Evolutionary conservation across 2,329 filamentous ascomycete species (phyloP).

Genomic region (Acephala macrosclerotiorum): DNA sequence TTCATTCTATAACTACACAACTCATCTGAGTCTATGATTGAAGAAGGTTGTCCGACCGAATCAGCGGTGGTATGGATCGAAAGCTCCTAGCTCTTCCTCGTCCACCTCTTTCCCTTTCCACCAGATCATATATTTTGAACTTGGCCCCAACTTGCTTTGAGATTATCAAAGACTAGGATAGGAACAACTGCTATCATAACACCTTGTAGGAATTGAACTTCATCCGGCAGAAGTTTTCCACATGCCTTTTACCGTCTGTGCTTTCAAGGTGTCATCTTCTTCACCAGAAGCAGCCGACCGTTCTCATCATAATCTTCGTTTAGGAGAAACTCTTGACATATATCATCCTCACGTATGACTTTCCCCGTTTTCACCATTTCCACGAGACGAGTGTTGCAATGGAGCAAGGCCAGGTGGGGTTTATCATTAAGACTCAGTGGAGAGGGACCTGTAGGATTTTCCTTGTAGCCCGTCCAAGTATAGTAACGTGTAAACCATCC

Average conservation of each 20-base stretch:
- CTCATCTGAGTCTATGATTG: too few species aligned
- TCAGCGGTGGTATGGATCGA: too few species aligned
- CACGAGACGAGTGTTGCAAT: slow-evolving; percentile 42
- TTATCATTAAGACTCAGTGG: not conserved
- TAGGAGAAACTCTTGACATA: not conserved
- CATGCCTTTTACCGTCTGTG: not conserved
- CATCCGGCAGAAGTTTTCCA: too few species aligned
- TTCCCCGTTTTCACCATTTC: slow-evolving; percentile 50
- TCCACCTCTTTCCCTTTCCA: too few species aligned
- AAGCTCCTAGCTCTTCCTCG: too few species aligned
- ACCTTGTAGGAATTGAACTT: too few species aligned
- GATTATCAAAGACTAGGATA: too few species aligned
- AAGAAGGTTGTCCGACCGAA: too few species aligned
- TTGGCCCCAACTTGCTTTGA: too few species aligned
- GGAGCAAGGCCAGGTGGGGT: not conserved
- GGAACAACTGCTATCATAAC: too few species aligned
- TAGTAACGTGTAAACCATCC: slow-evolving; percentile 55
- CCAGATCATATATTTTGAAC: too few species aligned
- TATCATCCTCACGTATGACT: slow-evolving; percentile 45
- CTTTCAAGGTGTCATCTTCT: not conserved
- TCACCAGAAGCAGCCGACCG: not conserved
- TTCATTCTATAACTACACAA: too few species aligned
- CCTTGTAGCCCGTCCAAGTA: not conserved
- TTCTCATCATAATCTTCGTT: not conserved
- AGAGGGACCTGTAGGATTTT: slow-evolving; percentile 38